Conservation (phyloP, 176 grass and related monocot species). For the Hordeum marinum region DNA sequence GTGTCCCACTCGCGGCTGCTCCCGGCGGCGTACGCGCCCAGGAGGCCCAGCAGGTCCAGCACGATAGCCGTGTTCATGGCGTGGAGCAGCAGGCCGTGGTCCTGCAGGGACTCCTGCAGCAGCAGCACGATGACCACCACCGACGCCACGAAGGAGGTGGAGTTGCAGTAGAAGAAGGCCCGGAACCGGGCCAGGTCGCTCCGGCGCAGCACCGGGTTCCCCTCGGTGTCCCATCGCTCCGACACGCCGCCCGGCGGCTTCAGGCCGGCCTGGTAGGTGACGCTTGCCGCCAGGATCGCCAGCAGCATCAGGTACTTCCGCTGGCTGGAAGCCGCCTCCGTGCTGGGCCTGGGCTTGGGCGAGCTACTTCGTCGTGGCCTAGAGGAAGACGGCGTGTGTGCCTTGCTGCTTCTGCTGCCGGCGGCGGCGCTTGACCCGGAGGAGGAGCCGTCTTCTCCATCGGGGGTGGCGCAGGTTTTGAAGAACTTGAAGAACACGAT, state of each 20-base stretch:
- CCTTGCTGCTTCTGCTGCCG: background rate
- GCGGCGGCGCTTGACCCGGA: background rate
- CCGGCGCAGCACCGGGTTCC: background rate
- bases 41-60: conserved; percentile 43
- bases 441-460: background rate
- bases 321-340: background rate
- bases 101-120: background rate
- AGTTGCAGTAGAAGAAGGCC: conserved; percentile 50
- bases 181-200: background rate
- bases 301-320: conserved; percentile 34
- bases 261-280: conserved; percentile 37
- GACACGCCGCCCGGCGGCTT: conserved; percentile 21
- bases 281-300: conserved; percentile 31
- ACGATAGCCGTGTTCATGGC: conserved; percentile 32
- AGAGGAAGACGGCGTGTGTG: background rate
- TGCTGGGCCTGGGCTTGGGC: too few relatives aligned
- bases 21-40: conserved; percentile 51
- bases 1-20: conserved; percentile 16
- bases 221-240: background rate
- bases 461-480: background rate
- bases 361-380: background rate
- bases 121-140: conserved; percentile 34
- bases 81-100: background rate
- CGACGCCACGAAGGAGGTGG: conserved; percentile 35
- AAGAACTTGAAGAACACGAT: background rate